Base-by-base conservation (phyloP, 164 flowering plant genomes). In the Cinnamomum chago region DNA sequence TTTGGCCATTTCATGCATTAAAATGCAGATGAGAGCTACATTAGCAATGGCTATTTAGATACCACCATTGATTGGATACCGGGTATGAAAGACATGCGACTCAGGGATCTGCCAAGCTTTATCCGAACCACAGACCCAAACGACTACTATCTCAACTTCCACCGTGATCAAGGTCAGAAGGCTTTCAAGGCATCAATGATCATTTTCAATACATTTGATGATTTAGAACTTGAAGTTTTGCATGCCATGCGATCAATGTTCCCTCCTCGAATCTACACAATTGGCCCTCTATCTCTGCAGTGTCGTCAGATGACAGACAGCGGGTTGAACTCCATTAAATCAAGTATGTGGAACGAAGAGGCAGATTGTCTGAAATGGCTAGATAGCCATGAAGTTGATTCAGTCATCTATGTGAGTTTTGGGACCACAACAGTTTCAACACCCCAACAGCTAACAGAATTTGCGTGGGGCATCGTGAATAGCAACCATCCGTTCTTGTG, bases 391-490 rank as follows among this genome's bases (percentile, higher is more conserved):
- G 62, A 75, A 65, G 62, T 73, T 7, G 40, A 35, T 18, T 81
- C 83, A 1, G 80, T 81, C 13, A 66, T 81, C 2, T 81, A 81
- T 30, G 83, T 81, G 40, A 81, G 75, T 67, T 81, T 77, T 58
- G 83, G 83, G 1, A 78, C 81, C 65, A 50, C 76, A 14, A 69
- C 81, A 5, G 76, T 79, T 14, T 62, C 74, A 75, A 79, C 76
- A 0, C 11, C 70, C 33, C 28, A 81, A 52, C 81, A 81, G 25
- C 15, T 79, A 50, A 47, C 5, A 13, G 84, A 81, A 60, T 79
- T 81, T n/a, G 84, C 84, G 2, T 81, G 84, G 84, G 84, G 84
- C 15, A 76, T 81, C 1, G 84, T 81, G 12, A 81, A 74, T 71
- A 81, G 78, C 72, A 76, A 76, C 20, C 72, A 67, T 6, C 35